These are phyloP conservation scores for Pichia membranifaciens DNA, from an alignment of 805 yeast genomes.

Conservation along the genomic window DNA sequence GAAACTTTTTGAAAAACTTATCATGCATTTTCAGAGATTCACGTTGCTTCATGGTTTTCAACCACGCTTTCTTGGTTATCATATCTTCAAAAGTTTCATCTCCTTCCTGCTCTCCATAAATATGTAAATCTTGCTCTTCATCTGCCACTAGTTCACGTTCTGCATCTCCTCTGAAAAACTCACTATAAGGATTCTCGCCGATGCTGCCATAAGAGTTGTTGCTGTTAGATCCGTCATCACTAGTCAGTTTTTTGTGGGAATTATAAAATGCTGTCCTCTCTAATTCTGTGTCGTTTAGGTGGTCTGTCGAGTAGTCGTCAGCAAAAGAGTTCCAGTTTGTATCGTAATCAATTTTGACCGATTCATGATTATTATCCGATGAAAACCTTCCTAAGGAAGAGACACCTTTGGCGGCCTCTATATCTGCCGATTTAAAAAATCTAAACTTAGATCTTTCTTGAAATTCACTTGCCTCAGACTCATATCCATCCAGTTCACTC, in stretches of 20 bases:
- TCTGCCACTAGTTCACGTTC: constrained; percentile 15
- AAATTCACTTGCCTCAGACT: constrained; percentile 30
- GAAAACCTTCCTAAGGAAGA: constrained; percentile 58
- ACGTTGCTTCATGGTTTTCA: constrained; percentile 15
- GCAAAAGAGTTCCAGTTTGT: constrained; percentile 67
- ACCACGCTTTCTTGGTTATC: constrained; percentile 10
- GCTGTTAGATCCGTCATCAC: constrained; percentile 1
- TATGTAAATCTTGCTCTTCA: constrained; percentile 13
- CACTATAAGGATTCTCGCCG: constrained; percentile 15
- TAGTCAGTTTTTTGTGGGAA: background rate
- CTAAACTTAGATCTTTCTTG: constrained; percentile 48
- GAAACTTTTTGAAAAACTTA: constrained; percentile 35
- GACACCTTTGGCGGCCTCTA: constrained; percentile 82
- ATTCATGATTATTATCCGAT: constrained; percentile 14
- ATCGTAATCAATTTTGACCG: constrained; percentile 59
- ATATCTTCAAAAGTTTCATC: constrained; percentile 16
- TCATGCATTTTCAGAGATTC: constrained; percentile 34
- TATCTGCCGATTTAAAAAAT: constrained; percentile 78
- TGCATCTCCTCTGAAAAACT: constrained; percentile 15
- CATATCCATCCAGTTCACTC: constrained; percentile 31
- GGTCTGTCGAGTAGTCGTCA: constrained; percentile 32
- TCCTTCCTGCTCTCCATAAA: constrained; percentile 19
- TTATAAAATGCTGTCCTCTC: constrained; percentile 3
- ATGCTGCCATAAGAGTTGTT: constrained; percentile 12
- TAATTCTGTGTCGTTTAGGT: constrained; percentile 12